Conservation (phyloP, 768 basidiomycete genomes). For the Boletus reticulatus region DNA sequence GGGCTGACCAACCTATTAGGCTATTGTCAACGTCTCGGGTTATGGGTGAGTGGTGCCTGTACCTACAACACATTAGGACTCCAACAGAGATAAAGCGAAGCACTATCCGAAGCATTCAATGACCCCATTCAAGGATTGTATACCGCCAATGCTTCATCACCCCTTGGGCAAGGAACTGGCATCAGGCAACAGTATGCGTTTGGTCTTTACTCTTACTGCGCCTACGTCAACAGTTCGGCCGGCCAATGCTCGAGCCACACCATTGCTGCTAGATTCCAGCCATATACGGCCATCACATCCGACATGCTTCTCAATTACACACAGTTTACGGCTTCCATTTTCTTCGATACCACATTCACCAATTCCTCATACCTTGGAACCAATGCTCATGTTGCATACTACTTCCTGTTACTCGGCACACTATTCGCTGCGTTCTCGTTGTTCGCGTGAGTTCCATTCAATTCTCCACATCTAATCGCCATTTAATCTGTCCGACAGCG, state of each 20-base stretch:
- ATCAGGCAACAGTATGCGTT: slow-evolving; percentile 72
- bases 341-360: slow-evolving; percentile 52
- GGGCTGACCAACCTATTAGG: slow-evolving; percentile 41
- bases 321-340: slow-evolving; percentile 49
- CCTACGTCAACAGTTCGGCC: slow-evolving; percentile 54
- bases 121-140: slow-evolving; percentile 66
- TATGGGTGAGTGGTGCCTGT: slow-evolving; percentile 54
- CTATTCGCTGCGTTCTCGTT: slow-evolving; percentile 64
- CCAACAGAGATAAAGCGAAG: slow-evolving; percentile 38
- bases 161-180: slow-evolving; percentile 55
- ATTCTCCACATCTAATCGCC: background rate
- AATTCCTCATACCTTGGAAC: slow-evolving; percentile 61
- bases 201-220: slow-evolving; percentile 82
- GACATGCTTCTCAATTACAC: slow-evolving; percentile 72
- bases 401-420: slow-evolving; percentile 70
- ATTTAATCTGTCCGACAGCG: slow-evolving; percentile 41
- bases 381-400: slow-evolving; percentile 69
- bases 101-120: slow-evolving; percentile 45
- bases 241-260: slow-evolving; percentile 67
- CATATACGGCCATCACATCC: slow-evolving; percentile 58
- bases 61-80: background rate
- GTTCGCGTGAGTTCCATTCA: slow-evolving; percentile 50
- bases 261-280: slow-evolving; percentile 57
- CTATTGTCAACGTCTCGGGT: slow-evolving; percentile 62
- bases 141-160: slow-evolving; percentile 60